Conservation (phyloP, 2,329 filamentous ascomycete genomes). For the Fusarium drepaniforme region DNA sequence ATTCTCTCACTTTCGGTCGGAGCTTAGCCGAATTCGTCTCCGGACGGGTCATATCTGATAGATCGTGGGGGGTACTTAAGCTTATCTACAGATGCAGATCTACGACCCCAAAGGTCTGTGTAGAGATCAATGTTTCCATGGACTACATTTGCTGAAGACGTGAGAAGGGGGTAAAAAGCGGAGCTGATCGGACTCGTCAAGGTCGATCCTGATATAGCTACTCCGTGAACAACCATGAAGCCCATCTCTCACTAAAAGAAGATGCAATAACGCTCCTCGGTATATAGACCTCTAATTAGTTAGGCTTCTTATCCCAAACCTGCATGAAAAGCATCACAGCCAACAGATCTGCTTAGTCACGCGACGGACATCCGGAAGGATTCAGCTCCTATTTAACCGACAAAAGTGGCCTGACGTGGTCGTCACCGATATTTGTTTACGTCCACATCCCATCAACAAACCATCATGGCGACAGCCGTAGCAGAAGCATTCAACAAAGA, state of each 20-base stretch:
- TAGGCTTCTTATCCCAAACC: background rate
- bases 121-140: background rate
- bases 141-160: background rate
- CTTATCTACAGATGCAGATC: background rate
- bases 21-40: background rate
- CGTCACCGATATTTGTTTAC: background rate
- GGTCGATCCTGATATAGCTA: background rate
- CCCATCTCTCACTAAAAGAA: background rate
- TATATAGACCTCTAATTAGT: background rate
- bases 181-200: background rate
- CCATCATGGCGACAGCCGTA: background rate
- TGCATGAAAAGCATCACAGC: background rate
- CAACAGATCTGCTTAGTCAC: conserved; percentile 1
- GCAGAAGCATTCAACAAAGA: background rate
- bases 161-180: background rate
- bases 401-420: background rate
- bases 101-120: too few relatives aligned
- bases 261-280: background rate
- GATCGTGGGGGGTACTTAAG: background rate
- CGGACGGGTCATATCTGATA: background rate
- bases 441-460: accelerated
- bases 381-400: background rate
- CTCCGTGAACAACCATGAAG: background rate
- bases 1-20: background rate
- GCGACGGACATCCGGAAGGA: background rate